Base-by-base conservation (phyloP, 2,329 filamentous ascomycete genomes). In the Aureobasidium sp. region DNA sequence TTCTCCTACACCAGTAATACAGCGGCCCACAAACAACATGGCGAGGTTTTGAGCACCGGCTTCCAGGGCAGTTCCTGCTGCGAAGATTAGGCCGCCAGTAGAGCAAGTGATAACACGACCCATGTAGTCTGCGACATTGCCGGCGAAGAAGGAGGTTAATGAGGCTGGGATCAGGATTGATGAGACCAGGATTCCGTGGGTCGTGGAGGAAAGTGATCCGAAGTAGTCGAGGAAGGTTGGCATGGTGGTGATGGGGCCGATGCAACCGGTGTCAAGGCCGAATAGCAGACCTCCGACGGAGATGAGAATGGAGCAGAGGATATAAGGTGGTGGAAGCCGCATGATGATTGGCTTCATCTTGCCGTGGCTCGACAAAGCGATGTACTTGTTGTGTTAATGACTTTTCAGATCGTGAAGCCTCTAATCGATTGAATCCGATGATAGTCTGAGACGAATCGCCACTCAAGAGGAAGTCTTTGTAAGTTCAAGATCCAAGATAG, bases 211-310 rank as follows among this genome's bases (percentile, higher is more conserved):
- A 36, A 81, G 71, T 6, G 67, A 66, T 0, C 80, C 81, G 30
- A 83, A 80, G 8, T 74, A 73, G 3, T 70, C 62, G n/a, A 72
- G 73, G 66, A 83, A 85, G 30, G 74, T 71, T 0, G 73, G 65
- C 82, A 84, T 85, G 16, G 78, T 75, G 0, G 82, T 83, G 0
- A 83, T 76, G 3, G 81, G 79, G 1, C 82, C 81, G 61, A 83
- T 83, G 21, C 77, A 80, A 3, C 81, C 80, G 0, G 80, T 79
- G 61, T 78, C 76, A 1, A 63, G 57, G 9, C 62, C 54, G 11
- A 63, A 61, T 5, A 61, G 49, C 1, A 61, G 39, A 5, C 59
- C 59, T 29, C 59, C 59, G 1, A 61, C 15, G 0, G 59, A 61
- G n/a, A 55, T 41, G 15, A 61, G 49, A 2, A 49, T 49, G 5